Conservation (phyloP, 352 stramenopile genomes). For the Pythium scleroteichum region DNA sequence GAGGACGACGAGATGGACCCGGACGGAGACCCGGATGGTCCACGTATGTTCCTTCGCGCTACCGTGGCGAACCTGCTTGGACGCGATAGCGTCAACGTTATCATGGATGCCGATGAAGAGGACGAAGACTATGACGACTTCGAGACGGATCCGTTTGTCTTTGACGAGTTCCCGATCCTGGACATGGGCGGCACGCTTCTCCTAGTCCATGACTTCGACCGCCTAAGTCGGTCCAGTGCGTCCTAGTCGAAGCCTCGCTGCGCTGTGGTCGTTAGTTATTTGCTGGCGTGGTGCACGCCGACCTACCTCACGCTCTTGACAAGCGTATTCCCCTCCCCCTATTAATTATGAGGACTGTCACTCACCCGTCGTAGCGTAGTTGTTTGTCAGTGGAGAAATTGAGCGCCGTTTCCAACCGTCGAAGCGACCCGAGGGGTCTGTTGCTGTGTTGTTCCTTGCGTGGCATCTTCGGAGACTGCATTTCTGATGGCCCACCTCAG, state of each 20-base stretch:
- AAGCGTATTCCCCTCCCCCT: slow-evolving; percentile 8
- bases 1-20: slow-evolving; percentile 33
- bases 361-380: not conserved
- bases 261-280: too few relatives aligned
- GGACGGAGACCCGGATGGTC: slow-evolving; percentile 19
- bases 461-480: too few relatives aligned
- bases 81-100: slow-evolving; percentile 30
- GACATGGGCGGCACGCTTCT: slow-evolving; percentile 10
- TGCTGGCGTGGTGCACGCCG: not conserved
- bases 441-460: too few relatives aligned
- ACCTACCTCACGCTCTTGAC: not conserved
- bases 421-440: too few relatives aligned
- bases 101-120: slow-evolving; percentile 34
- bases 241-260: not conserved
- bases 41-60: slow-evolving; percentile 16
- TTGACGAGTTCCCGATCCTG: slow-evolving; percentile 25
- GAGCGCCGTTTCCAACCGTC: too few relatives aligned
- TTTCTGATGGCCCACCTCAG: too few relatives aligned
- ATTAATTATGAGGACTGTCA: slow-evolving; percentile 27
- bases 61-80: slow-evolving; percentile 23
- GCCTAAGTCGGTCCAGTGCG: too few relatives aligned
- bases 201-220: slow-evolving; percentile 22
- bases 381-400: not conserved
- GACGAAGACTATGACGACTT: slow-evolving; percentile 26
- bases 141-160: slow-evolving; percentile 20